These are phyloP conservation scores for Vigna reflexopilosa DNA, from an alignment of 306 rosid genomes.

Conservation along the genomic window DNA sequence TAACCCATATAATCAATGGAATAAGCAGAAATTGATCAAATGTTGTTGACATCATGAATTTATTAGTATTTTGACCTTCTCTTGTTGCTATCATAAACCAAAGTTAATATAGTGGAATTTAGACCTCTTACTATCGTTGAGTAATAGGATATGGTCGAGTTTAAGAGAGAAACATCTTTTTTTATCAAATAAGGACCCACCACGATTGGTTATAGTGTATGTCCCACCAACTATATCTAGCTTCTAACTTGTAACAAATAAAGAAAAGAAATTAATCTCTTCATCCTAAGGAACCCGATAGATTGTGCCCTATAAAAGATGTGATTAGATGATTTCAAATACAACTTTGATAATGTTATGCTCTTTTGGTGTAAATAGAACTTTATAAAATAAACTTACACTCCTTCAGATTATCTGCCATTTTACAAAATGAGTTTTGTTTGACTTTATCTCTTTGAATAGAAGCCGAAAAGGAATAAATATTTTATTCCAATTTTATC, in stretches of 20 bases:
- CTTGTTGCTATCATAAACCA: neutral
- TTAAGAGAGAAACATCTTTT: neutral
- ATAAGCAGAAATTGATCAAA: neutral
- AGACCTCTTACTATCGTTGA: neutral
- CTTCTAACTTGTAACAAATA: neutral
- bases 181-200: neutral
- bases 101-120: neutral
- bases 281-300: neutral
- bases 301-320: neutral
- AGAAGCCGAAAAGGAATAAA: neutral
- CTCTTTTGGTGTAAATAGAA: neutral
- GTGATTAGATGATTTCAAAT: neutral
- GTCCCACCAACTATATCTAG: neutral
- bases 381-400: neutral
- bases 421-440: neutral
- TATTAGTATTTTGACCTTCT: neutral
- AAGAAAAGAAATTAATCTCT: neutral
- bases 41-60: slow-evolving; percentile 1
- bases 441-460: neutral
- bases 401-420: too few relatives aligned
- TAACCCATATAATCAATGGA: neutral
- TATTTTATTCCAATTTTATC: neutral
- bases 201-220: neutral
- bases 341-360: neutral
- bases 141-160: neutral